These are phyloP conservation scores for Candida adriatica DNA, from an alignment of 805 yeast genomes.

Conservation along the genomic window DNA sequence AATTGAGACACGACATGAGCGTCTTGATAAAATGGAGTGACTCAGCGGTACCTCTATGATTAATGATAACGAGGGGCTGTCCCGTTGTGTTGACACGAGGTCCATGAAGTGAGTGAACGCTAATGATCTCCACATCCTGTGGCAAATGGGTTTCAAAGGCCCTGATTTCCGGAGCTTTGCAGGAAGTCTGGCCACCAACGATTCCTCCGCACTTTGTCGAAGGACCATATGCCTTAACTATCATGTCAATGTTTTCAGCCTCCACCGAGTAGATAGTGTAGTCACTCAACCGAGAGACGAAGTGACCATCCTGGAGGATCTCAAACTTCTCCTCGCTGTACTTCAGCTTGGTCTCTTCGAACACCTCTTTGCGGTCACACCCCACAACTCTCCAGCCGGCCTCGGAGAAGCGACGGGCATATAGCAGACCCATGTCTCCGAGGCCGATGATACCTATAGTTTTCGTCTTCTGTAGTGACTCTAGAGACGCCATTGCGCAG, in stretches of 20 bases:
- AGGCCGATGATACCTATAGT: conserved; percentile 87
- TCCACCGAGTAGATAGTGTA: conserved; percentile 88
- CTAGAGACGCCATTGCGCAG: neutral
- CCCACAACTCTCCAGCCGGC: conserved; percentile 91
- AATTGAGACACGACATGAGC: conserved; percentile 64
- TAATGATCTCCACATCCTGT: conserved; percentile 69
- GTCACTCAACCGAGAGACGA: conserved; percentile 75
- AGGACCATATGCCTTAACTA: conserved; percentile 75
- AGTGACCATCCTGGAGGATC: conserved; percentile 72
- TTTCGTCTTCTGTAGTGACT: conserved; percentile 28
- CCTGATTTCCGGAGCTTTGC: conserved; percentile 82
- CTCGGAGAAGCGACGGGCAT: conserved; percentile 67
- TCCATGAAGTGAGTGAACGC: conserved; percentile 92
- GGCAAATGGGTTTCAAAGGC: conserved; percentile 81
- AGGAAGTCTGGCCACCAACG: conserved; percentile 98
- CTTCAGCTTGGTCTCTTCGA: conserved; percentile 35
- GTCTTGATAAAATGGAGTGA: conserved; percentile 55
- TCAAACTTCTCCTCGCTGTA: conserved; percentile 39
- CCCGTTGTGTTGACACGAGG: conserved; percentile 85
- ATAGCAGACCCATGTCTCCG: conserved; percentile 94
- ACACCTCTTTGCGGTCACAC: conserved; percentile 73
- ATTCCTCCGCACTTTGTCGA: conserved; percentile 82
- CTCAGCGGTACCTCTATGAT: conserved; percentile 54
- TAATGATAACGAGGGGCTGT: conserved; percentile 85
- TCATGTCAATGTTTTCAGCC: conserved; percentile 72